Evolutionary conservation across 129 eudicot genomes (phyloP), one percentile per base, ranked within the genome.

Genomic region (Helianthus annuus): DNA sequence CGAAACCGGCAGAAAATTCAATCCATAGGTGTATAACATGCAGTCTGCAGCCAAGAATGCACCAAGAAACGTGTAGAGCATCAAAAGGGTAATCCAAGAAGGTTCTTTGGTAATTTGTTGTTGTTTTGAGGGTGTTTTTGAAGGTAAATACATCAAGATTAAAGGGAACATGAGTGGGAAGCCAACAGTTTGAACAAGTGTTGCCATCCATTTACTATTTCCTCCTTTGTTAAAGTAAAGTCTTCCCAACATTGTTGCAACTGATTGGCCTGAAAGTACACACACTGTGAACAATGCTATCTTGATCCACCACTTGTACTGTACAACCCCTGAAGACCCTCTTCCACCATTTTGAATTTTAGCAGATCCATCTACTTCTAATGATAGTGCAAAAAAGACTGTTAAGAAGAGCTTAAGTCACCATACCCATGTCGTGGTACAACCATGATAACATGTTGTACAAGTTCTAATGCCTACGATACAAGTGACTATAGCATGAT

Each of bases 191-290:
- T 79, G 83, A 58, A 79, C 79, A 51, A 79, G 83, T 24, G 79
- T 79, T 24, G 79, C 79, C 79, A 79, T 73, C 83, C 83, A 79
- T 67, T 67, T 79, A 24, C 83, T 79, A 7, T 79, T 79, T 73
- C 83, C 83, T 19, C 83, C 83, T 22, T 67, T 73, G 52, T 59
- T 58, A 48, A 79, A 79, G 48, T 79, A 79, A 45, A 79, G 75
- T 51, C 79, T 73, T 58, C 79, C 79, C 36, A 79, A 59, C 66
- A 79, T 60, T 60, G 60, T 51, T 54, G 84, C 84, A 13, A 19
- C 80, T n/a, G 80, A 69, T 64, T 74, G 80, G 54, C 84, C 84
- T 39, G 76, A 17, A n/a, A 80, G 76, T 38, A 80, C 80, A 64
- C 74, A 80, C 0, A 52, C 15, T 6, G 70, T 79, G 66, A 79